Percentiles rank a stretch among this genome's conserved stretches.
These are phyloP conservation scores for Neospermospora avenae DNA, from an alignment of 2,329 filamentous ascomycete species.

Conservation along the genomic window DNA sequence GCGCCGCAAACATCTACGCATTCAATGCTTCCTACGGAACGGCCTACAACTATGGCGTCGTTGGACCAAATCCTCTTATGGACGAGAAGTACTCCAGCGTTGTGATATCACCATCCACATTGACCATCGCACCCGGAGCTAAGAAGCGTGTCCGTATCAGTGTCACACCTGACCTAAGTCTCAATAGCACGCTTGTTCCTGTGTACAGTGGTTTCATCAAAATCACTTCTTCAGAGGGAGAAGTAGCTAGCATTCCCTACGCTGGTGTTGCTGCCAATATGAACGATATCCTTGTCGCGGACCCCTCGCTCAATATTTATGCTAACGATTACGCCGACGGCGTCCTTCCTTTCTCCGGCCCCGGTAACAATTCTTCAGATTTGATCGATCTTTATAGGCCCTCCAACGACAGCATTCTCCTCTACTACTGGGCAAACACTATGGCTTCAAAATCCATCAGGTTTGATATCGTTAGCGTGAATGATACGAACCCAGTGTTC, in stretches of 20 bases:
- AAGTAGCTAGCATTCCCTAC: not conserved
- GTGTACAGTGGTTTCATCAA: constrained; percentile 6
- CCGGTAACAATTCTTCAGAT: not conserved
- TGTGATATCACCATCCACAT: not conserved
- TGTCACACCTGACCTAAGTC: not conserved
- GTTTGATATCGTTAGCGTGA: constrained; percentile 7
- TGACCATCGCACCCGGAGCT: not conserved
- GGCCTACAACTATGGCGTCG: not conserved
- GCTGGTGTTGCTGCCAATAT: constrained; percentile 7
- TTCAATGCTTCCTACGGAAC: not conserved
- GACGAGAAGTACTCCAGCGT: constrained; percentile 4
- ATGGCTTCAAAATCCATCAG: not conserved
- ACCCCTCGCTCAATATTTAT: not conserved
- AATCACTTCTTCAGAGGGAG: not conserved
- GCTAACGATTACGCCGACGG: not conserved
- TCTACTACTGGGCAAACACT: constrained; percentile 3
- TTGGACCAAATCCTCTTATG: not conserved
- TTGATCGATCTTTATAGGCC: not conserved
- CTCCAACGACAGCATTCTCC: not conserved
- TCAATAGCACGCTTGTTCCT: not conserved
- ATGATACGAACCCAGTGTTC: not conserved
- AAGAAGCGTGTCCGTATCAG: constrained; percentile 2
- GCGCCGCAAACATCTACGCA: constrained; percentile 1
- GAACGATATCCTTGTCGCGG: not conserved
- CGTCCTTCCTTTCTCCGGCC: not conserved